These are phyloP conservation scores for Ganoderma lingzhi DNA, from an alignment of 1,284 basidiomycete species.

Conservation along the genomic window DNA sequence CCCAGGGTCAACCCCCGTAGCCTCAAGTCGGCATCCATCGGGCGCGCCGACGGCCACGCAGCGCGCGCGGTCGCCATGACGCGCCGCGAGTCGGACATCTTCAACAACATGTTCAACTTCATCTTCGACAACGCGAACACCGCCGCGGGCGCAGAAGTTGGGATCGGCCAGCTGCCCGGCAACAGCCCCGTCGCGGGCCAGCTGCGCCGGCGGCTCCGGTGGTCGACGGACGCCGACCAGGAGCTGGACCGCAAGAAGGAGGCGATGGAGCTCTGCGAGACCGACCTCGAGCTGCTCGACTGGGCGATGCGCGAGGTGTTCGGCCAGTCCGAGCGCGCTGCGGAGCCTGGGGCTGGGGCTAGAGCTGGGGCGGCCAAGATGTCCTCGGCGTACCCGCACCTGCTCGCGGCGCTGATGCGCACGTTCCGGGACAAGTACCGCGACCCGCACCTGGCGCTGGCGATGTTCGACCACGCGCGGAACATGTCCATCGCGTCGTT, in stretches of 20 bases:
- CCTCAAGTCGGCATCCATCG: slow-evolving; percentile 16
- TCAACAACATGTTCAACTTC: slow-evolving; percentile 77
- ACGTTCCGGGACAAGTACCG: slow-evolving; percentile 79
- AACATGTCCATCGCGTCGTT: slow-evolving; percentile 79
- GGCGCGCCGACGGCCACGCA: slow-evolving; percentile 38
- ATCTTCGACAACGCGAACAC: slow-evolving; percentile 52
- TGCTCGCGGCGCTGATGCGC: slow-evolving; percentile 79
- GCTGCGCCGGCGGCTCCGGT: slow-evolving; percentile 55
- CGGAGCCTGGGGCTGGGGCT: background rate
- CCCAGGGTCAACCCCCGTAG: slow-evolving; percentile 19
- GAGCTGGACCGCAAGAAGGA: slow-evolving; percentile 81
- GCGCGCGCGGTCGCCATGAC: slow-evolving; percentile 63
- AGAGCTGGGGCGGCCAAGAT: background rate
- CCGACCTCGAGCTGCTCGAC: slow-evolving; percentile 76
- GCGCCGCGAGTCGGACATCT: slow-evolving; percentile 66
- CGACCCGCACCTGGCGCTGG: slow-evolving; percentile 85
- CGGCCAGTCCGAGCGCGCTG: slow-evolving; percentile 51
- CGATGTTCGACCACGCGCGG: slow-evolving; percentile 82
- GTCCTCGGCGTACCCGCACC: slow-evolving; percentile 66
- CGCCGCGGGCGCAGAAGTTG: slow-evolving; percentile 20
- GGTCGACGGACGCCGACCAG: slow-evolving; percentile 61
- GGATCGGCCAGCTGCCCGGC: slow-evolving; percentile 25
- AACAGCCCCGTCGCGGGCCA: slow-evolving; percentile 31
- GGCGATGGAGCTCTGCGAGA: slow-evolving; percentile 73
- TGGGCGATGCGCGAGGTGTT: slow-evolving; percentile 84